Conservation (phyloP, 495 filamentous ascomycete genomes). For the Pyrenula aspistea region DNA sequence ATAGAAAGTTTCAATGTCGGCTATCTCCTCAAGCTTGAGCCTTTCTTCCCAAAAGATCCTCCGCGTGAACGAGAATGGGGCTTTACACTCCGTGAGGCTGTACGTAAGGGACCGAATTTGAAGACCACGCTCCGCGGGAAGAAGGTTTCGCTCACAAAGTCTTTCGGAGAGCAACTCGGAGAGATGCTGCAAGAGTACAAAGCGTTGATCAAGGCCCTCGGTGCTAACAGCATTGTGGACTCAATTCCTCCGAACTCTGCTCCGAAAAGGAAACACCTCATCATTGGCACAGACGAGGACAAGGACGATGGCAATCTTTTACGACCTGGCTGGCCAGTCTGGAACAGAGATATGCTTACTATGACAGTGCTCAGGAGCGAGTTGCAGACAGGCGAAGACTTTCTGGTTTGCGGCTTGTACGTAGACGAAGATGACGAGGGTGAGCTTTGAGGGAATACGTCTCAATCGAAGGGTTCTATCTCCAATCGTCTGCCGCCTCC, state of each 20-base stretch:
- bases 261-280: neutral
- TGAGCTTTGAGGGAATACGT: neutral
- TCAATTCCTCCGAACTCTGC: neutral
- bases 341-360: neutral
- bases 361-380: neutral
- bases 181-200: neutral
- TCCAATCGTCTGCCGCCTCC: too few species aligned
- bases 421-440: neutral
- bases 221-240: neutral
- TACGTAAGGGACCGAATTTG: neutral
- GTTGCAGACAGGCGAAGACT: neutral
- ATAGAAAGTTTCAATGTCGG: neutral
- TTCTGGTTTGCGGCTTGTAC: neutral
- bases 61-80: neutral
- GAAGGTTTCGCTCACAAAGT: neutral
- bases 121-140: neutral
- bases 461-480: too few species aligned
- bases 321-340: neutral
- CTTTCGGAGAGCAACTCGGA: neutral
- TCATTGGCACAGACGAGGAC: neutral
- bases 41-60: neutral
- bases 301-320: neutral
- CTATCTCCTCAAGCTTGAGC: neutral
- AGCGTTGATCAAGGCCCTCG: neutral
- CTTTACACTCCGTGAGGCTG: neutral